Evolutionary conservation across 2,329 filamentous ascomycete species (phyloP).

Genomic region (Colletotrichum tabaci): DNA sequence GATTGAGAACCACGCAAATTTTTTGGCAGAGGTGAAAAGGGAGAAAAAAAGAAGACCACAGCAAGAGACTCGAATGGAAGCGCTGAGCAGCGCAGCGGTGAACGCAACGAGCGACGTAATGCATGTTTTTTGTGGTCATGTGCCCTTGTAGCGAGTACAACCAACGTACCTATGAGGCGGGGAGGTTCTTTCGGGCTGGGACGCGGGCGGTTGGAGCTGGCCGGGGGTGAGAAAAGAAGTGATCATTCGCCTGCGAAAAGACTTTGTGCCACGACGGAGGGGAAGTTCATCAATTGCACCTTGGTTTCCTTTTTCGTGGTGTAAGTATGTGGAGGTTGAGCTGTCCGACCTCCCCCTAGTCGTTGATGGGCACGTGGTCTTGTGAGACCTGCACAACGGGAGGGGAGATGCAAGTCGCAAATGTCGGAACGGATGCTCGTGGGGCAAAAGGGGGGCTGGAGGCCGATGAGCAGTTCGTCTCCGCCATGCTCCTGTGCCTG

Average conservation of each 20-base stretch:
- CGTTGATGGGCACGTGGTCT: conserved; percentile 33
- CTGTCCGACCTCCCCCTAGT: conserved; percentile 1
- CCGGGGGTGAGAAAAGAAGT: not conserved
- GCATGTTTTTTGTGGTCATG: conserved; percentile 32
- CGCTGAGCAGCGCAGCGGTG: conserved; percentile 28
- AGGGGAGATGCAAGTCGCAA: conserved; percentile 15
- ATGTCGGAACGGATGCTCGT: not conserved
- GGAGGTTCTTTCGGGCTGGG: not conserved
- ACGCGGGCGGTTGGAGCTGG: conserved; percentile 20
- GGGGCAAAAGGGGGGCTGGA: not conserved
- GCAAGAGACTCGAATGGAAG: not conserved
- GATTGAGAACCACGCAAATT: not conserved
- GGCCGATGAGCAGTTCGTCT: not conserved
- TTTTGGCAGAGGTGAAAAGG: not conserved
- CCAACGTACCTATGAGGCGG: conserved; percentile 7
- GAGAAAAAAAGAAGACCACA: not conserved
- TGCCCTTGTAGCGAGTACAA: conserved; percentile 21
- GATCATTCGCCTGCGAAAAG: conserved; percentile 7
- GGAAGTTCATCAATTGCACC: conserved; percentile 2
- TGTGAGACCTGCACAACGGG: conserved; percentile 19
- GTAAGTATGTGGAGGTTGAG: not conserved
- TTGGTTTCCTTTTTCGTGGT: not conserved
- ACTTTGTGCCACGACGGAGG: conserved; percentile 35
- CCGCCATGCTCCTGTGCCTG: conserved; percentile 1
- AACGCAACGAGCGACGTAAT: conserved; percentile 30